phyloP scores from a whole-genome alignment of 805 yeast species.

The Saturnispora saitoi region DNA sequence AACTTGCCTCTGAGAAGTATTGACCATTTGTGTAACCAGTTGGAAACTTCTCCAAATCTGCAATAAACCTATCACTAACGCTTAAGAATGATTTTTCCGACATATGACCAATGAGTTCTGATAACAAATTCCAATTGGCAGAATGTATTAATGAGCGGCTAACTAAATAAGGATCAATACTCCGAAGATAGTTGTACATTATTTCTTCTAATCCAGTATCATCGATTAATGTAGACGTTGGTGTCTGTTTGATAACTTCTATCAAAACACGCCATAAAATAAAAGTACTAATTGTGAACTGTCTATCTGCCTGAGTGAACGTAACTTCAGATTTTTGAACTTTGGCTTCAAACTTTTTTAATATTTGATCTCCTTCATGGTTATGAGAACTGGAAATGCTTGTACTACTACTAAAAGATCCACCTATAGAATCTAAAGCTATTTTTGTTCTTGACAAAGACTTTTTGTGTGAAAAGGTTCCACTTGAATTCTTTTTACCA shows the following conservation, averaged over 20 bases:
- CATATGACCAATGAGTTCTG: constrained; percentile 85
- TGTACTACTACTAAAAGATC: background rate
- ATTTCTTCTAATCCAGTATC: constrained; percentile 86
- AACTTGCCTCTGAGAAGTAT: constrained; percentile 35
- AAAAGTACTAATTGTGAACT: constrained; percentile 78
- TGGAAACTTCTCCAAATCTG: constrained; percentile 82
- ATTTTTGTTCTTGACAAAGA: constrained; percentile 18
- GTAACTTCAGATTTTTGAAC: constrained; percentile 44
- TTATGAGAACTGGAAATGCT: background rate
- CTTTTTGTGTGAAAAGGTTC: constrained; percentile 17
- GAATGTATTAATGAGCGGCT: constrained; percentile 68
- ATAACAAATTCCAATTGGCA: constrained; percentile 90
- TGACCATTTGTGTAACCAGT: constrained; percentile 32
- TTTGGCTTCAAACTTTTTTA: constrained; percentile 20
- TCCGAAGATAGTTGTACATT: constrained; percentile 78
- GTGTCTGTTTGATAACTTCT: constrained; percentile 84
- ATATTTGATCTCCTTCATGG: constrained; percentile 2
- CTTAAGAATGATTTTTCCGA: constrained; percentile 73
- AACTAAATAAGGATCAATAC: constrained; percentile 70
- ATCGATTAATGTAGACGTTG: constrained; percentile 63
- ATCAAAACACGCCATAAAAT: constrained; percentile 85
- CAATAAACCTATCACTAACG: constrained; percentile 89
- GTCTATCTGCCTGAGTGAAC: constrained; percentile 78
- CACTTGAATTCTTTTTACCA: constrained; percentile 1
- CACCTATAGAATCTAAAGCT: background rate